phyloP scores from a whole-genome alignment of 2,329 filamentous ascomycete genomes.

The Peltaster fructicola region DNA sequence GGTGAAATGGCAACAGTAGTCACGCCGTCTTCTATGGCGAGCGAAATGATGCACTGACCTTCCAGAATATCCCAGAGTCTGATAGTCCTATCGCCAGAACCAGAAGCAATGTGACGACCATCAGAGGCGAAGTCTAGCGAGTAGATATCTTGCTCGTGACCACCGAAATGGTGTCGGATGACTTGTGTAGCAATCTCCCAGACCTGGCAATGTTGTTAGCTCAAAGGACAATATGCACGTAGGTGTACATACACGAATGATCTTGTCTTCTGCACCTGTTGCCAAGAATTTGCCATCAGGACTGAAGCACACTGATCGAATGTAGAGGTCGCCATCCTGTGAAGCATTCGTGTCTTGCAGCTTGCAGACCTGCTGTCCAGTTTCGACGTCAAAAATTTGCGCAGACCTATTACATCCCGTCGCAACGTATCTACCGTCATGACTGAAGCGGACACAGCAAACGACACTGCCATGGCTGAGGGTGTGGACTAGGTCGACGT shows the following conservation, averaged over 20 bases:
- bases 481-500: conserved; percentile 88
- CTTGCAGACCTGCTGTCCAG: conserved; percentile 73
- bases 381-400: conserved; percentile 92
- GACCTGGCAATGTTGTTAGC: conserved; percentile 39
- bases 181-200: conserved; percentile 78
- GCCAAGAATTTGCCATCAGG: conserved; percentile 87
- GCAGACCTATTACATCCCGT: conserved; percentile 97
- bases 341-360: conserved; percentile 79
- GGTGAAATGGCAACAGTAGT: conserved; percentile 96
- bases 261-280: conserved; percentile 92
- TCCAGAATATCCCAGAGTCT: conserved; percentile 90
- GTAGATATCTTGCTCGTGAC: conserved; percentile 97
- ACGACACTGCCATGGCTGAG: conserved; percentile 90
- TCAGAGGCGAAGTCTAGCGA: conserved; percentile 89
- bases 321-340: conserved; percentile 83
- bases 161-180: conserved; percentile 86
- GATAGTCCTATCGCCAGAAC: conserved; percentile 85
- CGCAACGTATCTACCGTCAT: conserved; percentile 86
- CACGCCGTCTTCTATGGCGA: conserved; percentile 90
- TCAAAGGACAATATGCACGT: no score
- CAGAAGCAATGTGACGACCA: conserved; percentile 84
- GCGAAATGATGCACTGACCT: conserved; percentile 62
- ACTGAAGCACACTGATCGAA: conserved; percentile 95
- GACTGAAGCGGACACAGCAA: conserved; percentile 93
- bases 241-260: conserved; percentile 53